Base-by-base conservation (phyloP, 352 stramenopile species). In the Globisporangium nagaii region DNA sequence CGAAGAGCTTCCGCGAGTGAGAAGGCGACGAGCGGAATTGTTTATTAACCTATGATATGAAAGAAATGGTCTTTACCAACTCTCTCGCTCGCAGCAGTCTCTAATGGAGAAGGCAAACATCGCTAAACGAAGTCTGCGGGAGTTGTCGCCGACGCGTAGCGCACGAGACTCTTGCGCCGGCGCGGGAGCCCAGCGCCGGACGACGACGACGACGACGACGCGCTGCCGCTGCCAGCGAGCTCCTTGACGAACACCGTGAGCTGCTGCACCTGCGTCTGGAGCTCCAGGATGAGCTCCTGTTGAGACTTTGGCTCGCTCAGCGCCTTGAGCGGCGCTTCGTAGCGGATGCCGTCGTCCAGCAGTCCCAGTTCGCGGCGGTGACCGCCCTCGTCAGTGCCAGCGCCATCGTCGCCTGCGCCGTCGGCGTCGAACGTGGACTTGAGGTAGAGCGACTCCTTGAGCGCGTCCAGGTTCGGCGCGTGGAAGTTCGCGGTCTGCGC, bases 401-500 rank as follows among this genome's bases (percentile, higher is more conserved):
- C 27, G 12, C 27, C 32, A 10, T 19, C 24, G 24, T 45, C 53
- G 12, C 10, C 46, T 10, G 13, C 27, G 2, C 15, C 9, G 8
- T 55, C 45, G 8, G 47, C 37, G 37, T 62, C 56, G 31, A 62
- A 62, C 17, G 56, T 44, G 17, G 56, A 56, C 40, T 62, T 62
- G 45, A 62, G 47, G 19, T 50, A 62, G 15, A 62, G 56, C 30
- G 56, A 49, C 25, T 62, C 46, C 36, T 50, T 49, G 28, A 62
- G 40, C 17, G 46, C 56, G 19, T 37, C 37, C 13, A 62, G 56
- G 31, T 62, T 56, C 28, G 53, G 53, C 25, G 53, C 53, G 8
- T 52, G 32, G 20, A 62, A 32, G 27, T 28, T 50, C 17, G 36
- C 27, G 0, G 46, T n/a, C 20, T 56, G 55, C 25, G 42, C 24